Conservation (phyloP, 495 filamentous ascomycete species). For the Daldinia vernicosa region DNA sequence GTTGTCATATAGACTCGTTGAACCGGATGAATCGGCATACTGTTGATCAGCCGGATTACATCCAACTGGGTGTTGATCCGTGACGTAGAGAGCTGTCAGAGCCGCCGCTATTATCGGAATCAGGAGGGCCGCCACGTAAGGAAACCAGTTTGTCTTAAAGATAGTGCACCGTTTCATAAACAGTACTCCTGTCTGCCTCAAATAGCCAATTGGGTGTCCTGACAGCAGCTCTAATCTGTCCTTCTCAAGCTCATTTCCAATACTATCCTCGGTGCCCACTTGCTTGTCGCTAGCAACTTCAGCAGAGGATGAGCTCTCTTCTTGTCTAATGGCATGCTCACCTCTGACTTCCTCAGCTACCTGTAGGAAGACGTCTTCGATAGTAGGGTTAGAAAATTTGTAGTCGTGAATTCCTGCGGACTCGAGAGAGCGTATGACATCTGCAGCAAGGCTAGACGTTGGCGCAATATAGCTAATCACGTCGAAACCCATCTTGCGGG, state of each 20-base stretch:
- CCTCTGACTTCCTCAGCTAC: constrained; percentile 73
- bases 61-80: constrained; percentile 60
- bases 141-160: constrained; percentile 77
- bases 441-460: constrained; percentile 67
- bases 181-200: constrained; percentile 73
- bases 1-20: constrained; percentile 48
- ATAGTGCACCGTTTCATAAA: constrained; percentile 82
- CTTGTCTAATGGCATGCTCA: constrained; percentile 44
- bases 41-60: constrained; percentile 62
- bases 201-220: constrained; percentile 69
- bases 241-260: constrained; percentile 39
- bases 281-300: constrained; percentile 41
- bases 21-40: constrained; percentile 23
- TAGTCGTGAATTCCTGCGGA: constrained; percentile 69
- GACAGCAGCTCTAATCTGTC: constrained; percentile 67
- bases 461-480: constrained; percentile 74
- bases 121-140: constrained; percentile 73
- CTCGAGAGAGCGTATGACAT: constrained; percentile 74
- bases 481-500: constrained; percentile 68
- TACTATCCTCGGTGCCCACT: constrained; percentile 35
- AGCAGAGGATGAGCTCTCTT: constrained; percentile 21
- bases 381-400: constrained; percentile 81
- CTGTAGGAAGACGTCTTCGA: constrained; percentile 87
- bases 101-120: constrained; percentile 81
- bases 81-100: constrained; percentile 76